These are phyloP conservation scores for Amanita phalloides DNA, from an alignment of 768 basidiomycete species.

Conservation along the genomic window DNA sequence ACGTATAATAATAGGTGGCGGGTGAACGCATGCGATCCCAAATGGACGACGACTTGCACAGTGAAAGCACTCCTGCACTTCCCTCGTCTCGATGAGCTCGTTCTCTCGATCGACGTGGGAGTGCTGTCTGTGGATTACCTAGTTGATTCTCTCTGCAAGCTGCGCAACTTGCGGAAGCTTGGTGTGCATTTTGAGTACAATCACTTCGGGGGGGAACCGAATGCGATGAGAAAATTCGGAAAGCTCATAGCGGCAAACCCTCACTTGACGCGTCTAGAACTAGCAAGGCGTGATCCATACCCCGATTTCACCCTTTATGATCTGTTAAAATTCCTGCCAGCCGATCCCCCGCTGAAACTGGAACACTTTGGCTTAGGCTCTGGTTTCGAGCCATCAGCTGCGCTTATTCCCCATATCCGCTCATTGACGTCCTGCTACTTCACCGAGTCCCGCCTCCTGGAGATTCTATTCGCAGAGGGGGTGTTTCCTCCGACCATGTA, in stretches of 20 bases:
- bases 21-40: not conserved
- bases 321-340: not conserved
- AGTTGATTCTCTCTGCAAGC: not conserved
- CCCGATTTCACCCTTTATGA: not conserved
- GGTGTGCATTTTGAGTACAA: not conserved
- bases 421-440: not conserved
- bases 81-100: not conserved
- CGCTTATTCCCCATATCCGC: not conserved
- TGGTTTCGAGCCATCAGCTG: not conserved
- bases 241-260: slow-evolving; percentile 1
- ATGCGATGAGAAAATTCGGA: not conserved
- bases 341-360: not conserved
- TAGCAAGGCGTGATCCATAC: not conserved
- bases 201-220: no score
- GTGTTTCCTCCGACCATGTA: not conserved
- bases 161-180: not conserved
- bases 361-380: not conserved
- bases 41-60: not conserved
- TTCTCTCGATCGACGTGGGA: not conserved
- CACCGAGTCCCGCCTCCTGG: not conserved
- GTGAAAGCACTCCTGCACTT: not conserved
- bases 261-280: not conserved
- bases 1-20: not conserved
- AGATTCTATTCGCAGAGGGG: not conserved
- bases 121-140: not conserved